Conservation (phyloP, 352 stramenopile genomes). For the Phytophthora pluvialis region DNA sequence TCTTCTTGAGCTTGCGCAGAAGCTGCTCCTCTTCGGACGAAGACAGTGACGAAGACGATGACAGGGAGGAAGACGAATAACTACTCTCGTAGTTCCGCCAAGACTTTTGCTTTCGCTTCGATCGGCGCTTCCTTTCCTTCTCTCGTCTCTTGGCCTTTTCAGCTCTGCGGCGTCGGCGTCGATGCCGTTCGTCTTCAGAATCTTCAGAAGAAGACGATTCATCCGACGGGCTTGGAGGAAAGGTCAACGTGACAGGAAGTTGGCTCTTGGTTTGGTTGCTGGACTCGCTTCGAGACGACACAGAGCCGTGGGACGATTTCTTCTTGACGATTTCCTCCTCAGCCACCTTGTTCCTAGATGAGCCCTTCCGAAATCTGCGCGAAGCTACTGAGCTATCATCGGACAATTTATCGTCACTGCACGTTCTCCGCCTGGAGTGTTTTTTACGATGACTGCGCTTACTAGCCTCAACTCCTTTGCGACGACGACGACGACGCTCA, state of each 20-base stretch:
- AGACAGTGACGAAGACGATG: slow-evolving; percentile 23
- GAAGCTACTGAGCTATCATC: slow-evolving; percentile 13
- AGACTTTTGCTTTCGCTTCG: slow-evolving; percentile 23
- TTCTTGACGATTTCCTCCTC: slow-evolving; percentile 5
- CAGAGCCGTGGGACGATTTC: not conserved
- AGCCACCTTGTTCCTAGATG: not conserved
- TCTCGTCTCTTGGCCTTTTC: slow-evolving; percentile 19
- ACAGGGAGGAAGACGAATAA: slow-evolving; percentile 26
- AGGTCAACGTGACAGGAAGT: slow-evolving; percentile 16
- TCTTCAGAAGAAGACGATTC: slow-evolving; percentile 1
- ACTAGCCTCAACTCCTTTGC: slow-evolving; percentile 13
- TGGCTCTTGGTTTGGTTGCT: slow-evolving; percentile 8
- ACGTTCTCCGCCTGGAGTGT: slow-evolving; percentile 4
- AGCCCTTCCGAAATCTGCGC: slow-evolving; percentile 3
- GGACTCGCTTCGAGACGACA: slow-evolving; percentile 21
- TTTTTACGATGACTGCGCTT: slow-evolving; percentile 17
- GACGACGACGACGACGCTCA: slow-evolving; percentile 16
- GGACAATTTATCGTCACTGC: slow-evolving; percentile 18
- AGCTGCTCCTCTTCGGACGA: slow-evolving; percentile 34
- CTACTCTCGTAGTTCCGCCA: slow-evolving; percentile 29
- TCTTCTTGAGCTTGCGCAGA: slow-evolving; percentile 29
- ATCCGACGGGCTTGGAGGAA: slow-evolving; percentile 14
- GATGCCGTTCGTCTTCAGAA: slow-evolving; percentile 28
- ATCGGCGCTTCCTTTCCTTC: slow-evolving; percentile 17
- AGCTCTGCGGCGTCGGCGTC: slow-evolving; percentile 15